Evolutionary conservation across 164 flowering plant genomes (phyloP).

Genomic region (Vitis rupestris): DNA sequence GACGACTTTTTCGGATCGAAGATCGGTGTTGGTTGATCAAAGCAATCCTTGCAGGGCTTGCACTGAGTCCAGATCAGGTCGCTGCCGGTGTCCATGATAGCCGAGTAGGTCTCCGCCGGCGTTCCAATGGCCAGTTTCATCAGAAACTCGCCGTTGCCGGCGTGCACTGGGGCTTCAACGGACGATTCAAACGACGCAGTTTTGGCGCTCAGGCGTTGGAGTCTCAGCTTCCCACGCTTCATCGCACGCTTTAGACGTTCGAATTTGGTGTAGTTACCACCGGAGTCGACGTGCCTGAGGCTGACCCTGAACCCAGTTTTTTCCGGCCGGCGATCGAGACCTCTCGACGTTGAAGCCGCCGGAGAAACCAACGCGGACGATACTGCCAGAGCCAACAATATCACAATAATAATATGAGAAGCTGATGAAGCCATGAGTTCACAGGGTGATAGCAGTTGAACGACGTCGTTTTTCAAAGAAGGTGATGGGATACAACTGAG

Average conservation of each 20-base stretch:
- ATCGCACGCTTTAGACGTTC: slow-evolving; percentile 58
- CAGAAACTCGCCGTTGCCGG: slow-evolving; percentile 68
- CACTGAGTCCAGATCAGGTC: slow-evolving; percentile 94
- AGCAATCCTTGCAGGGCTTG: slow-evolving; percentile 68
- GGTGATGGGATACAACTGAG: too few species aligned
- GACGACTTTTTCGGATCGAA: slow-evolving; percentile 72
- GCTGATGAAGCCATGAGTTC: slow-evolving; percentile 3
- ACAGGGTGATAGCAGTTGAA: too few species aligned
- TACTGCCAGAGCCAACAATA: not conserved
- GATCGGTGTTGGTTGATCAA: slow-evolving; percentile 53
- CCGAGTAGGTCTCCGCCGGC: slow-evolving; percentile 51
- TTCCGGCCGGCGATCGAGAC: not conserved
- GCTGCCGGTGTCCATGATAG: slow-evolving; percentile 88
- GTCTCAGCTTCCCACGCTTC: slow-evolving; percentile 44
- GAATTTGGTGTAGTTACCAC: slow-evolving; percentile 50
- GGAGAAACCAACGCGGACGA: slow-evolving; percentile 5
- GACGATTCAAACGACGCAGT: not conserved
- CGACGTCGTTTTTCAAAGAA: too few species aligned
- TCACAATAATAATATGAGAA: not conserved
- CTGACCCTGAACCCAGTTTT: slow-evolving; percentile 42
- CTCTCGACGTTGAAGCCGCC: slow-evolving; percentile 8
- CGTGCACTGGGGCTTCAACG: slow-evolving; percentile 32
- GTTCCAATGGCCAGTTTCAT: slow-evolving; percentile 71
- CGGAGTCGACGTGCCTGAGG: slow-evolving; percentile 60
- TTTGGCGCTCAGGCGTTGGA: slow-evolving; percentile 37